A percentile compares a stretch with the other conserved stretches of the same genome.
phyloP scores from a whole-genome alignment of 306 rosid genomes.

The Sicyos edulis region DNA sequence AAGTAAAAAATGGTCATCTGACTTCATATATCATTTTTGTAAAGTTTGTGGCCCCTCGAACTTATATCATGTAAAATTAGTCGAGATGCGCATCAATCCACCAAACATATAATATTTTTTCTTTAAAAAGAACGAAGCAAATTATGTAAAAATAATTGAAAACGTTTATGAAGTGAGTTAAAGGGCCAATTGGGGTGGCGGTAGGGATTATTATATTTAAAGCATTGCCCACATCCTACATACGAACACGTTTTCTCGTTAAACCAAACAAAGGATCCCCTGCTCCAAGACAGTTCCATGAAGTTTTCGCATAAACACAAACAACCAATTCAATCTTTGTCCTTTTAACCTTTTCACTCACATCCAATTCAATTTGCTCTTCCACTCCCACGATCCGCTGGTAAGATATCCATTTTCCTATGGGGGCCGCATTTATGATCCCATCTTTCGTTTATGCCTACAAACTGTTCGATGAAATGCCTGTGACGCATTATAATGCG shows the following conservation, averaged over 20 bases:
- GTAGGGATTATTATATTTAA: not conserved
- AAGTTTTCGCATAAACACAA: slow-evolving; percentile 9
- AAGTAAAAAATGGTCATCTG: too few species aligned
- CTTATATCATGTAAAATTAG: too few species aligned
- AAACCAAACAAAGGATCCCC: not conserved
- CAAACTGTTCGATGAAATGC: slow-evolving; percentile 23
- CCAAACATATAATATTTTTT: too few species aligned
- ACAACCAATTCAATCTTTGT: slow-evolving; percentile 19
- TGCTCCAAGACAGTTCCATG: not conserved
- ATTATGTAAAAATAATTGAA: too few species aligned
- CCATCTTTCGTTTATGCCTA: slow-evolving; percentile 22
- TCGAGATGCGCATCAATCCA: too few species aligned
- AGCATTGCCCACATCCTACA: slow-evolving; percentile 8
- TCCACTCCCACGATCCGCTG: not conserved
- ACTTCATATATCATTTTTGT: too few species aligned
- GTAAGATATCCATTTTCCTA: slow-evolving; percentile 14
- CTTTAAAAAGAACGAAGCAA: too few species aligned
- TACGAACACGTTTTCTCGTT: slow-evolving; percentile 41
- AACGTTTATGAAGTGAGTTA: too few species aligned
- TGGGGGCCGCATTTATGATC: slow-evolving; percentile 11
- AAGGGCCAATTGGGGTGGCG: not conserved
- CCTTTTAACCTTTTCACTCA: not conserved
- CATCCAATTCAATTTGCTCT: not conserved
- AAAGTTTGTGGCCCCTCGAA: too few species aligned
- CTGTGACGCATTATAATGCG: slow-evolving; percentile 32